Percentiles rank a stretch among this genome's conserved stretches.
These are phyloP conservation scores for Aspergillus brunneoviolaceus DNA, from an alignment of 2,329 filamentous ascomycete species.

Conservation along the genomic window DNA sequence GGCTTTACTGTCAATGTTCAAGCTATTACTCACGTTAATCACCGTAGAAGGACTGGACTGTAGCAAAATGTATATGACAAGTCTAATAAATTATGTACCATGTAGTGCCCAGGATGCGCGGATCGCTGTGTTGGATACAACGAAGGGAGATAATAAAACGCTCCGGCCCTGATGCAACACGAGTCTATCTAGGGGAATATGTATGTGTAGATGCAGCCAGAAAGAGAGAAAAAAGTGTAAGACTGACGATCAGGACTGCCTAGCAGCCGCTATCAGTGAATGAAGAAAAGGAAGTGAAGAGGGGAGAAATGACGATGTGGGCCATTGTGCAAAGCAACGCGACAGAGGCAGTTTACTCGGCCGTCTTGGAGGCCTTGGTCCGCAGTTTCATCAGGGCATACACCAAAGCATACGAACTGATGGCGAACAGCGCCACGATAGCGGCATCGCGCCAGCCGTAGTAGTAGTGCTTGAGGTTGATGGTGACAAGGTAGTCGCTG, in stretches of 20 bases:
- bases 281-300: background rate
- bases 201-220: background rate
- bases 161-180: background rate
- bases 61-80: background rate
- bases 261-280: background rate
- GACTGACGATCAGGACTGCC: background rate
- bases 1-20: background rate
- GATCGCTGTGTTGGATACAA: background rate
- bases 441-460: conserved; percentile 67
- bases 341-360: conserved; percentile 20
- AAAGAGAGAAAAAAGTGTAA: background rate
- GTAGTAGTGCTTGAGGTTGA: conserved; percentile 62
- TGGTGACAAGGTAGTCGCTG: conserved; percentile 57
- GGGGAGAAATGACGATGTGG: background rate
- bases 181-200: background rate
- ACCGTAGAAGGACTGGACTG: too few species aligned
- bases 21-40: too few species aligned
- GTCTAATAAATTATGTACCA: background rate
- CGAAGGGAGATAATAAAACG: background rate
- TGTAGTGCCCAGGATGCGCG: background rate
- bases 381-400: conserved; percentile 40
- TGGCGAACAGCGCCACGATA: conserved; percentile 57
- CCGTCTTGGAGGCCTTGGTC: conserved; percentile 37
- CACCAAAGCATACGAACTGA: conserved; percentile 54
- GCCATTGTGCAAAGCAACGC: background rate